These are phyloP conservation scores for Trametes elegans DNA, from an alignment of 768 basidiomycete species.

Conservation along the genomic window DNA sequence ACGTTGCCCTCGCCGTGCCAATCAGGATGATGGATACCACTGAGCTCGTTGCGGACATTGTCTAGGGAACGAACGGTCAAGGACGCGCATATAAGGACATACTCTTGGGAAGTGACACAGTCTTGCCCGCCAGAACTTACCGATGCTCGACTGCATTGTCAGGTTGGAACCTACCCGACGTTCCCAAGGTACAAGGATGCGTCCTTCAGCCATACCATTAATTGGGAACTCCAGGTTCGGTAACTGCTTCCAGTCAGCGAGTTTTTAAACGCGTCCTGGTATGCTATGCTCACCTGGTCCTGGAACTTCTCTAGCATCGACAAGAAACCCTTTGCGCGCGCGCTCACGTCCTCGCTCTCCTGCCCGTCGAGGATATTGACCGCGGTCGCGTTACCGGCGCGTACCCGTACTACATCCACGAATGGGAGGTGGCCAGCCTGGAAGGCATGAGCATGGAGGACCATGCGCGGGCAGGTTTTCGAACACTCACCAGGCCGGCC, in stretches of 20 bases:
- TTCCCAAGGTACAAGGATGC: constrained; percentile 93
- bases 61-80: constrained; percentile 32
- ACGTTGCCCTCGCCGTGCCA: constrained; percentile 84
- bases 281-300: constrained; percentile 43
- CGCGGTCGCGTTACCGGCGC: constrained; percentile 57
- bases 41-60: constrained; percentile 40
- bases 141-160: constrained; percentile 36
- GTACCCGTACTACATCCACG: constrained; percentile 82
- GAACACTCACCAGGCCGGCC: constrained; percentile 48
- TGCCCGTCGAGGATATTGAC: constrained; percentile 57
- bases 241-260: constrained; percentile 45
- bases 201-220: constrained; percentile 91
- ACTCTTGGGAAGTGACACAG: too few species aligned
- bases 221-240: constrained; percentile 95
- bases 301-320: constrained; percentile 73
- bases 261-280: background rate
- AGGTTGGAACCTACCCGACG: constrained; percentile 70
- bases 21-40: constrained; percentile 64
- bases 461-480: background rate
- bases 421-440: constrained; percentile 79
- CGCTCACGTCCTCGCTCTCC: constrained; percentile 67
- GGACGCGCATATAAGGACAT: too few species aligned
- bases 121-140: constrained; percentile 12
- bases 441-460: background rate
- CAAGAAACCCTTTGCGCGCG: constrained; percentile 75